Evolutionary conservation across 1,284 basidiomycete species (phyloP), one percentile per base, ranked within the genome.

Genomic region (Cystobasidiaceae sp.): DNA sequence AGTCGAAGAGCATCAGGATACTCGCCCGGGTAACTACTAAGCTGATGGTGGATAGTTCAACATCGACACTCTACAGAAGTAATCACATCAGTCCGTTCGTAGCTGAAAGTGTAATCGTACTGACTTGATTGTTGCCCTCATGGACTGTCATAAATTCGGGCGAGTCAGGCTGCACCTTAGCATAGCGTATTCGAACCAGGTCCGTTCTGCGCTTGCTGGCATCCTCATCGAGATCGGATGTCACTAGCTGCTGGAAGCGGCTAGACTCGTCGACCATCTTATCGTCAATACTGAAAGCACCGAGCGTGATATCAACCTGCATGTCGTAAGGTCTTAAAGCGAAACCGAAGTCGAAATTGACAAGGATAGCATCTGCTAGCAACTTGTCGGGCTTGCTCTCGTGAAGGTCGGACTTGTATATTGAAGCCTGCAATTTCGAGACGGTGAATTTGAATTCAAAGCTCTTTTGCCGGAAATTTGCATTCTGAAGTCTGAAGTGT

Each of bases 371-470:
- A 73, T 90, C 84, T 7, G 92, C 94, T 13, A 99, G 79, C 4
- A 82, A 80, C 65, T 81, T 84, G 69, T 96, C 92, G 2, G 78
- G 75, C 28, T 83, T 84, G 55, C 84, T 81, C 0, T 72, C 71
- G 34, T 79, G 75, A 43, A 72, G 61, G 23, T 78, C 79, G 2
- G 85, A 84, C 69, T 89, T 90, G 73, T 83, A 92, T 58, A 98
- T 81, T 3, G 87, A 86, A 0, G 88, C 91, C 59, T 88, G 83
- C n/a, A 99, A 81, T 59, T 84, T 84, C 64, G 93, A 90, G 39
- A 98, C 97, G 37, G 86, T 81, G 78, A 99, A 97, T 54, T 87
- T 81, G 69, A 98, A 81, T 77, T 97, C 90, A 71, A 98, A 91
- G 0, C 84, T 82, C 73, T 88, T 87, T 74, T 97, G 96, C 70